Base-by-base conservation (phyloP, 805 yeast species). In the Candida rishiriensis region DNA sequence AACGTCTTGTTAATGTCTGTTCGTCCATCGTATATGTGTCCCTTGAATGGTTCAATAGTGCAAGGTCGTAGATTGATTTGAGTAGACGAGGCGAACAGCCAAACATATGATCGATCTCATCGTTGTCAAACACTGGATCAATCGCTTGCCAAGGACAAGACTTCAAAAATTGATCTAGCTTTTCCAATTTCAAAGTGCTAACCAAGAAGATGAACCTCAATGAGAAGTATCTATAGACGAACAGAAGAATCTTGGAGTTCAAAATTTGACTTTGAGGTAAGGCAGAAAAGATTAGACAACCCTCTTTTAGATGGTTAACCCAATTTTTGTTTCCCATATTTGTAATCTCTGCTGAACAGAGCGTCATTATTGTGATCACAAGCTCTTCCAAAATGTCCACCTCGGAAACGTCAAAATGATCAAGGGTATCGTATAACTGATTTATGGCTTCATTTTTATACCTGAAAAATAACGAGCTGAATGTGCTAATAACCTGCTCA, bases 61-160 rank as follows among this genome's bases (percentile, higher is more conserved):
- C 50, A 1, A 57, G 47, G 17, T 54, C 38, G 40, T 56, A 52
- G 10, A 61, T 55, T 10, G 52, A 33, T 31, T 50, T 34, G 2
- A 61, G 33, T 16, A 63, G 42, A 29, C 53, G 42, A 2, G 67
- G 66, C 0, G 67, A 60, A 44, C 66, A 61, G 3, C 68, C 67
- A 42, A 59, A 53, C 58, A 63, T 54, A 31, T 58, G 59, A 36
- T 63, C 68, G 30, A 63, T 51, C 3, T 40, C 30, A 36, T 48
- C 50, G 34, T 36, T 45, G 13, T 53, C 51, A 41, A 61, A 63
- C 29, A 57, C 42, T 6, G 41, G 18, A 17, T 48, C 57, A 5
- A 63, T 53, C 5, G 55, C 43, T 32, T 56, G 60, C 58, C 63
- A 51, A 6, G 62, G 57, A 26, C 54, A 52, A 10, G 38, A 17